phyloP scores from a whole-genome alignment of 176 grass and related monocot genomes.

The Otatea glauca region DNA sequence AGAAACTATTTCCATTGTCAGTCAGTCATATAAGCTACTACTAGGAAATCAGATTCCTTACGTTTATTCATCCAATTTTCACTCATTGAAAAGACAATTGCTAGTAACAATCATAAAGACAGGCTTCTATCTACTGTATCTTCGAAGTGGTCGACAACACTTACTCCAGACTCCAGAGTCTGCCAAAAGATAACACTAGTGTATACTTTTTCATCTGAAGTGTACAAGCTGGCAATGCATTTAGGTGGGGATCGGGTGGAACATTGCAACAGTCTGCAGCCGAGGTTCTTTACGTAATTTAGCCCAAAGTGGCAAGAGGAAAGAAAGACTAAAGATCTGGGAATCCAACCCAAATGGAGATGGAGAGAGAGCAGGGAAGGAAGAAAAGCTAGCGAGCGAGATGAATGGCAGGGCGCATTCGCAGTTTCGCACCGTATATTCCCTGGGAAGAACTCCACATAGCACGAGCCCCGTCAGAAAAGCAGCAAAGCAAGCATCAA shows the following conservation, averaged over 20 bases:
- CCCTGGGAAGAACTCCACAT: conserved; percentile 1
- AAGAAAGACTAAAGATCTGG: conserved; percentile 20
- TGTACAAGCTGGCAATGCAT: conserved; percentile 7
- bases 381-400: background rate
- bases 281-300: conserved; percentile 51
- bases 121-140: background rate
- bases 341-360: conserved; percentile 45
- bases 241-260: background rate
- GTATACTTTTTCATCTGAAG: background rate
- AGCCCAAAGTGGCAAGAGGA: conserved; percentile 45
- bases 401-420: conserved; percentile 3
- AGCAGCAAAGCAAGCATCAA: conserved; percentile 23
- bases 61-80: background rate
- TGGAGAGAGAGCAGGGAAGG: background rate
- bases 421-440: conserved; percentile 28
- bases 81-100: conserved; percentile 19
- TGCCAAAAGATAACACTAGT: background rate
- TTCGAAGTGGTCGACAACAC: conserved; percentile 18
- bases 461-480: conserved; percentile 33
- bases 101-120: background rate
- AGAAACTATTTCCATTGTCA: background rate
- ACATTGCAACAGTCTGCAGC: background rate
- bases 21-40: background rate
- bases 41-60: background rate
- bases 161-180: background rate